A percentile compares a stretch with the other conserved stretches of the same genome.
phyloP scores from a whole-genome alignment of 257 asterid genomes.

The Eucommia ulmoides region DNA sequence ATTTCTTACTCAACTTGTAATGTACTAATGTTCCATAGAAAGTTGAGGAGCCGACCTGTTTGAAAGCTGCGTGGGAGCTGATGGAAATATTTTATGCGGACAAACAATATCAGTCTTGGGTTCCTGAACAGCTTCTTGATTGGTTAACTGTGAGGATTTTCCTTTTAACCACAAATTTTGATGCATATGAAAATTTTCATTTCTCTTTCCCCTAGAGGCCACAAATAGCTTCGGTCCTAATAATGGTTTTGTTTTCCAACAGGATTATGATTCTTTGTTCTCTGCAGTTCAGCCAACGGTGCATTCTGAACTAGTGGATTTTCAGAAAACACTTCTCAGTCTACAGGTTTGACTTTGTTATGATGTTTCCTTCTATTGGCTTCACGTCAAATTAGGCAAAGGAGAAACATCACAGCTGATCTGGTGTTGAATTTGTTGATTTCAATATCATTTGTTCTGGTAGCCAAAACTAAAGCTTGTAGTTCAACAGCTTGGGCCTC shows the following conservation, averaged over 20 bases:
- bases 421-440: too few relatives aligned
- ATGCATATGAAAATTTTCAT: too few relatives aligned
- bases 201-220: too few relatives aligned
- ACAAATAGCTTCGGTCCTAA: not conserved
- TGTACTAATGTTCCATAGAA: slow-evolving; percentile 19
- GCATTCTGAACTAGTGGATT: slow-evolving; percentile 63
- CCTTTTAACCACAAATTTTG: too few relatives aligned
- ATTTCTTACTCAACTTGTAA: not conserved
- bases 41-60: slow-evolving; percentile 50
- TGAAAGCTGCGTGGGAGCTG: slow-evolving; percentile 98
- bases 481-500: too few relatives aligned
- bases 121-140: slow-evolving; percentile 80
- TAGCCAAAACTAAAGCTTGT: too few relatives aligned
- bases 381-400: not conserved
- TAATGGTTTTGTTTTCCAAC: slow-evolving; percentile 15
- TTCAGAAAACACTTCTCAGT: slow-evolving; percentile 56
- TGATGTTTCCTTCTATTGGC: not conserved
- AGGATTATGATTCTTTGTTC: slow-evolving; percentile 73
- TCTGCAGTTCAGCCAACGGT: slow-evolving; percentile 64
- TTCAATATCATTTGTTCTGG: too few relatives aligned
- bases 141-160: slow-evolving; percentile 74
- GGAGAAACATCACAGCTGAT: slow-evolving; percentile 1
- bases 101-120: slow-evolving; percentile 71
- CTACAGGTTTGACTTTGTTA: slow-evolving; percentile 34
- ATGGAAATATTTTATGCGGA: slow-evolving; percentile 84